These are phyloP conservation scores for Plectosphaerella cucumerina DNA, from an alignment of 2,329 filamentous ascomycete species.

Conservation along the genomic window DNA sequence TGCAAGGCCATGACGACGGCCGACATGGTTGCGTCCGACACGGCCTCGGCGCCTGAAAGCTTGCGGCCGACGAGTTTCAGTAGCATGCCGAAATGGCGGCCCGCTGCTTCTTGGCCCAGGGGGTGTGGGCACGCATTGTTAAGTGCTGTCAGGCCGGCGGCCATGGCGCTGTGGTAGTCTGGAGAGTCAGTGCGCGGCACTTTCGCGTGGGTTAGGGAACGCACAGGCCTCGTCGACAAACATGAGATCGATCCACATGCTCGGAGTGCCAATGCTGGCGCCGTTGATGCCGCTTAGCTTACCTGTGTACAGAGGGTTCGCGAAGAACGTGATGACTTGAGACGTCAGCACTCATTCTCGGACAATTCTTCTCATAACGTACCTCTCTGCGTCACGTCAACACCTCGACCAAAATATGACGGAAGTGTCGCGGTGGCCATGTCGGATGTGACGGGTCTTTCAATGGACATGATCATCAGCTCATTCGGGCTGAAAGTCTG, in stretches of 20 bases:
- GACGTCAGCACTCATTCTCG: no score
- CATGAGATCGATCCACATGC: constrained; percentile 19
- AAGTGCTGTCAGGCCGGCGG: constrained; percentile 3
- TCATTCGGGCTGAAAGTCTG: no score
- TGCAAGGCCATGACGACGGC: constrained; percentile 20
- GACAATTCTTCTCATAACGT: no score
- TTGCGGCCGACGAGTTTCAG: constrained; percentile 22
- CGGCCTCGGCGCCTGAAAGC: constrained; percentile 16
- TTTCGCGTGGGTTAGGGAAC: constrained; percentile 1
- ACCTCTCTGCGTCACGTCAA: no score
- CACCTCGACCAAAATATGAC: no score
- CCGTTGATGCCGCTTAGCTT: no score
- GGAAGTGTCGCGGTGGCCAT: no score
- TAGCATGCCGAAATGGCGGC: constrained; percentile 18
- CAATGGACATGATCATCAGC: no score
- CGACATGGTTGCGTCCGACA: constrained; percentile 21
- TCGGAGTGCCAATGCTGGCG: background rate
- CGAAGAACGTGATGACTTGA: no score
- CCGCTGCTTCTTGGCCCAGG: constrained; percentile 4
- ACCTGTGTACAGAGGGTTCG: no score
- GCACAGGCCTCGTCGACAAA: constrained; percentile 26
- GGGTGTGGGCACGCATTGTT: background rate
- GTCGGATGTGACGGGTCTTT: no score
- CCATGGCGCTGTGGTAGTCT: constrained; percentile 24
- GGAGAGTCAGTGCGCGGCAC: background rate